Evolutionary conservation across 192 early-diverging fungal genomes (phyloP), one percentile per base, ranked within the genome.

Genomic region (Entophlyctis luteolus): DNA sequence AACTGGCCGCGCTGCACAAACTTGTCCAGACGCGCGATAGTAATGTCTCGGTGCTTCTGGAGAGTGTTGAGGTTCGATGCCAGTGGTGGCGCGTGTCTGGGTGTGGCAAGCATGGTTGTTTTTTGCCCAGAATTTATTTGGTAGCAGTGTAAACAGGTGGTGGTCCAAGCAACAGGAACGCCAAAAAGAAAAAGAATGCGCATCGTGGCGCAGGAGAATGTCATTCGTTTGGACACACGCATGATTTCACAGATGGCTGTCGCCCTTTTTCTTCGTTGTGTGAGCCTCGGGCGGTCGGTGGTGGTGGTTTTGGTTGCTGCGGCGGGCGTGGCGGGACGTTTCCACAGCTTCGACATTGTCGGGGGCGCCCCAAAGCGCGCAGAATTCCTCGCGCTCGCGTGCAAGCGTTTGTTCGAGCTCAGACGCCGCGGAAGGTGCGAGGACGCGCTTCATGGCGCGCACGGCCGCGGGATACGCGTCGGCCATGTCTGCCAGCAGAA

Each of bases 21-120:
- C 50, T 87, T 93, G 23, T 76, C 68, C 5, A 92, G 73, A 2
- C 93, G 81, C 49, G 84, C 78, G 49, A 89, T 70, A 4, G 91
- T 93, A 39, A 98, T 90, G 52, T 55, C 47, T n/a, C 47, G 60
- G 23, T 63, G 60, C 47, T 63, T 63, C 60, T 63, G 60, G 16
- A 63, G 60, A 27, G 60, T 63, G 31, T 63, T 63, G 42, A 63
- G 42, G 60, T 63, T 63, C 14, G 4, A 50, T 5, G 60, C 36
- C 28, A 32, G 60, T 20, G 46, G 60, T 12, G 38, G 57, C 36
- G n/a, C n/a, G n/a, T n/a, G n/a, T n/a, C n/a, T n/a, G n/a, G n/a
- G n/a, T n/a, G n/a, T n/a, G n/a, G n/a, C n/a, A n/a, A n/a, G n/a
- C n/a, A n/a, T n/a, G n/a, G n/a, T n/a, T n/a, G n/a, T n/a, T n/a